phyloP scores from a whole-genome alignment of 1,284 basidiomycete genomes.

The Gastroboletus turbinatus region DNA sequence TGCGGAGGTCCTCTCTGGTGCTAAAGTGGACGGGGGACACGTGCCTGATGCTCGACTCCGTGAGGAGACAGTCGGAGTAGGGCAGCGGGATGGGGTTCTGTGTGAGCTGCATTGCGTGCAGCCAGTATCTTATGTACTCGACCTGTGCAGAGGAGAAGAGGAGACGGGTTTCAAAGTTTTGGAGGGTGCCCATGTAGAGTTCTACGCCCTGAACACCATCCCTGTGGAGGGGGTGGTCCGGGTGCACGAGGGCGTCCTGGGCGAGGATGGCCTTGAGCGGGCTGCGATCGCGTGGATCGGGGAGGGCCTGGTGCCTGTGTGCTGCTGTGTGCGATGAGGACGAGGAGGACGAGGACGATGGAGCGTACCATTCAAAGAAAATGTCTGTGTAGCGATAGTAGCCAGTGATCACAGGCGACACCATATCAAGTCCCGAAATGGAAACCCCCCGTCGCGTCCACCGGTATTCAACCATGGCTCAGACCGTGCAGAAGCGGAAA shows the following conservation, averaged over 20 bases:
- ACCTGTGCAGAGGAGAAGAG: constrained; percentile 81
- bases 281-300: constrained; percentile 50
- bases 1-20: constrained; percentile 52
- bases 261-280: constrained; percentile 70
- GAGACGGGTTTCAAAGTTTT: constrained; percentile 66
- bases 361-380: constrained; percentile 64
- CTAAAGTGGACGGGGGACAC: constrained; percentile 59
- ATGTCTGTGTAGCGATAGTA: constrained; percentile 82
- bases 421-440: constrained; percentile 24
- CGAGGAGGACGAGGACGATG: background rate
- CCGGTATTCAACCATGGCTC: constrained; percentile 41
- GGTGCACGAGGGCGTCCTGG: constrained; percentile 61
- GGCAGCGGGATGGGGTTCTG: constrained; percentile 64
- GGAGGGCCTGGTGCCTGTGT: constrained; percentile 45
- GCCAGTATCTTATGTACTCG: constrained; percentile 83
- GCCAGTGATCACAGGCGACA: constrained; percentile 52
- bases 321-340: background rate
- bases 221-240: constrained; percentile 70
- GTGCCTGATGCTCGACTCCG: constrained; percentile 49
- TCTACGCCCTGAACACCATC: constrained; percentile 62
- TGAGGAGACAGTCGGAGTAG: constrained; percentile 69
- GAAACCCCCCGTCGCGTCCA: background rate
- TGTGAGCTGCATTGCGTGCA: constrained; percentile 72
- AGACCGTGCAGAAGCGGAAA: constrained; percentile 46
- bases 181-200: constrained; percentile 74